Percentiles rank a stretch among this genome's conserved stretches.
Conservation (phyloP, 208 protist species). For the Wallacemonas sp. region DNA sequence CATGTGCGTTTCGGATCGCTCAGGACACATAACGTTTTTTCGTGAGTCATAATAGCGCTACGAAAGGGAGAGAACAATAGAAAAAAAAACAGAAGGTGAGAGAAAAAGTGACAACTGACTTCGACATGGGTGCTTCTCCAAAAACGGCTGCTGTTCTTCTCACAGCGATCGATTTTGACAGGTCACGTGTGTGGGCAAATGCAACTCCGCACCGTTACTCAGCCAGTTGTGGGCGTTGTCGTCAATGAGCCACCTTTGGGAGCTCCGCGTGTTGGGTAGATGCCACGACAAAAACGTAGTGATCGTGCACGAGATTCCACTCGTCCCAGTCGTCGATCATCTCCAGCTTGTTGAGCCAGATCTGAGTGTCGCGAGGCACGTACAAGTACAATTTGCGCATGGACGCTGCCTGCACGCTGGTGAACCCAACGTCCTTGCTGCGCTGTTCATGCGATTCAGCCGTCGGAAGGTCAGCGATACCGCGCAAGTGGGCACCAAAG, state of each 20-base stretch:
- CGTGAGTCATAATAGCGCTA: no score
- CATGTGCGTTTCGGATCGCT: neutral
- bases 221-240: neutral
- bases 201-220: no score
- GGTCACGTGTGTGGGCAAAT: neutral
- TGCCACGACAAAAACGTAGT: constrained; percentile 90
- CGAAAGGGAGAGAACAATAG: neutral
- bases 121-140: no score
- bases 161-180: no score
- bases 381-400: constrained; percentile 82
- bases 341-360: constrained; percentile 78
- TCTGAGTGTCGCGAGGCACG: constrained; percentile 66
- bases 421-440: constrained; percentile 68
- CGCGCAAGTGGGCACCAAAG: constrained; percentile 64
- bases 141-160: no score
- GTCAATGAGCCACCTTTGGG: constrained; percentile 29
- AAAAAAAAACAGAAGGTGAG: no score
- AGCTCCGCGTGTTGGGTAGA: constrained; percentile 38
- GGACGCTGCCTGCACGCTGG: constrained; percentile 49
- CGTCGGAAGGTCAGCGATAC: constrained; percentile 76
- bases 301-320: constrained; percentile 92
- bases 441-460: constrained; percentile 67
- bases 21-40: no score
- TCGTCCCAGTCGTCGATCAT: constrained; percentile 94
- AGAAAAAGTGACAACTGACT: no score